phyloP scores from a whole-genome alignment of 176 grass and related monocot genomes.

The Phoenix dactylifera region DNA sequence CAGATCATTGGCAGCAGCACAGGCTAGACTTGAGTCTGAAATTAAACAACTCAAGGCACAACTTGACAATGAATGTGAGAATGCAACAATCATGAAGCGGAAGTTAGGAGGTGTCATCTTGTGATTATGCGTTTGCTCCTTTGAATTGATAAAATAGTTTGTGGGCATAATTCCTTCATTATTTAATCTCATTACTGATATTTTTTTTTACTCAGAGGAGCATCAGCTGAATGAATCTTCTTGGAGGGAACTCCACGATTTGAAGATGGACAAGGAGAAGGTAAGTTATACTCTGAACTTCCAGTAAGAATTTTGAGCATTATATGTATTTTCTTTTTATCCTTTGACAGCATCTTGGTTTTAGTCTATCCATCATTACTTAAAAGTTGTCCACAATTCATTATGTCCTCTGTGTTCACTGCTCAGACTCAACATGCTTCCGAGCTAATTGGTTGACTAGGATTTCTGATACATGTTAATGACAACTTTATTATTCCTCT shows the following conservation, averaged over 20 bases:
- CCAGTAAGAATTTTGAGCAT: neutral
- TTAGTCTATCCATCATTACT: neutral
- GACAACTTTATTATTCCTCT: no score
- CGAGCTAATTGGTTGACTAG: no score
- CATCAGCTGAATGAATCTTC: slow-evolving; percentile 48
- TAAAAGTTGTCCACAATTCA: neutral
- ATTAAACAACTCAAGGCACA: slow-evolving; percentile 58
- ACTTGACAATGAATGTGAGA: slow-evolving; percentile 41
- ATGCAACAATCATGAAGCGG: slow-evolving; percentile 40
- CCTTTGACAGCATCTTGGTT: neutral
- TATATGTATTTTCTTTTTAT: neutral
- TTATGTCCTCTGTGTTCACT: neutral
- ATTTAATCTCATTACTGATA: slow-evolving; percentile 18
- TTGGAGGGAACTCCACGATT: slow-evolving; percentile 57
- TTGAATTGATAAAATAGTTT: no score
- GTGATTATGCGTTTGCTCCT: neutral
- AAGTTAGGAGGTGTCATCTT: slow-evolving; percentile 55
- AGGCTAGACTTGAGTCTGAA: slow-evolving; percentile 61
- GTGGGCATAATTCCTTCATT: slow-evolving; percentile 2
- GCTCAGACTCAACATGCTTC: no score
- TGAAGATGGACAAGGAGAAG: slow-evolving; percentile 59
- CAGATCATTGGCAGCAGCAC: slow-evolving; percentile 23
- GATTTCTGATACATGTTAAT: no score
- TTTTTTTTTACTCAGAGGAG: slow-evolving; percentile 47
- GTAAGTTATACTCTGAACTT: slow-evolving; percentile 24